Evolutionary conservation across 768 basidiomycete species (phyloP), one percentile per base, ranked within the genome.

Genomic region (Tephrocybe sp.): DNA sequence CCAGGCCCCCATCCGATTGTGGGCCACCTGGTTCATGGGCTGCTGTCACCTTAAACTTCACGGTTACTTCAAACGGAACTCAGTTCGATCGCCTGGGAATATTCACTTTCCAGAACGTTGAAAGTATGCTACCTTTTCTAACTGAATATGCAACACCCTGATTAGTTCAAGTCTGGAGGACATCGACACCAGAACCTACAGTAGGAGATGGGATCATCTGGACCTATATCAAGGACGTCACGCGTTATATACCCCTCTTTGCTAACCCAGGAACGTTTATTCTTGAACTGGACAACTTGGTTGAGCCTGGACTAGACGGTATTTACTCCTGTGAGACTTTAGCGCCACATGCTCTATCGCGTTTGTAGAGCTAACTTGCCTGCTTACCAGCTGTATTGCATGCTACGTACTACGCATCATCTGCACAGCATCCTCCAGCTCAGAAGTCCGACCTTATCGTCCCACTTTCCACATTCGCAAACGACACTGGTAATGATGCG

Each of bases 111-210:
- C 81, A 87, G 23, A 83, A 87, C 57, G 85, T 87, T 8, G 89
- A 90, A 65, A 87, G 85, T 87, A 62, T 48, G 80, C 59, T 12
- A 12, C 42, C 22, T 46, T 48, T 34, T 2, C 4, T 13, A 14
- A n/a, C 19, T 13, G 17, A 44, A 26, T 35, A 3, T 4, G 38
- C 20, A 3, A 26, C 17, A 41, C 43, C n/a, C 34, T 22, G 50
- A 35, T n/a, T 45, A 40, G 4, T 26, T 14, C 2, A 23, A 87
- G 86, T 89, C 44, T 89, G 88, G 88, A 74, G 88, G 30, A 89
- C 85, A 16, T 88, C 86, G 0, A 91, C 89, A 11, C 83, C 88
- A 0, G 88, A 90, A 63, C 89, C 89, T 0, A 84, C 81, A 0
- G 57, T 55, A 14, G 73, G 77, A 1, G 72, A 79, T 39, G 88